A percentile compares a stretch with the other conserved stretches of the same genome.
phyloP scores from a whole-genome alignment of 1,284 basidiomycete species.

The Trichosporon ovoides region DNA sequence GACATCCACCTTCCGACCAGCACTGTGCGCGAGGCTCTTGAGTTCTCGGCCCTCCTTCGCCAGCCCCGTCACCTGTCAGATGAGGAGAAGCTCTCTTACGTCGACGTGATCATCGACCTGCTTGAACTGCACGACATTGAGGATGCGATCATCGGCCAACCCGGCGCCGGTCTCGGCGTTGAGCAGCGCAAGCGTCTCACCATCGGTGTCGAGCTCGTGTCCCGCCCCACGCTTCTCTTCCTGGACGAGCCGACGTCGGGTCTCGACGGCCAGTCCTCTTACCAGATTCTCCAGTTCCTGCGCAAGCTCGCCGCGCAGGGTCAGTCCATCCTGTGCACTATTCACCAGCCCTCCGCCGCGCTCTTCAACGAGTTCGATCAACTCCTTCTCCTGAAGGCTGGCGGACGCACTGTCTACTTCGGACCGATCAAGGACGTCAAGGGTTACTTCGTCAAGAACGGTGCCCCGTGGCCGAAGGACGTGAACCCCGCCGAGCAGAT shows the following conservation, averaged over 20 bases:
- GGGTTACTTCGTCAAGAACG: slow-evolving; percentile 50
- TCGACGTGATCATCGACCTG: slow-evolving; percentile 54
- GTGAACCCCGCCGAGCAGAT: slow-evolving; percentile 54
- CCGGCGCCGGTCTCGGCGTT: slow-evolving; percentile 49
- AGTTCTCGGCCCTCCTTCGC: slow-evolving; percentile 74
- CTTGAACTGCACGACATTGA: slow-evolving; percentile 53
- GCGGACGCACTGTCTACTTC: slow-evolving; percentile 56
- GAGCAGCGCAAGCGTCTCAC: slow-evolving; percentile 54
- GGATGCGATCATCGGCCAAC: slow-evolving; percentile 52
- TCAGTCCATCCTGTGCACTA: slow-evolving; percentile 50
- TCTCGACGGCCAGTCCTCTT: slow-evolving; percentile 57
- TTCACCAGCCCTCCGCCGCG: slow-evolving; percentile 60
- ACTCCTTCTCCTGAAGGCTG: slow-evolving; percentile 53
- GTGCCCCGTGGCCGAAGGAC: slow-evolving; percentile 43
- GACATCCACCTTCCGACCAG: slow-evolving; percentile 41
- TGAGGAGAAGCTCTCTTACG: slow-evolving; percentile 54
- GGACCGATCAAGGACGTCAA: slow-evolving; percentile 53
- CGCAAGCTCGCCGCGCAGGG: slow-evolving; percentile 54
- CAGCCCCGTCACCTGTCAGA: slow-evolving; percentile 63
- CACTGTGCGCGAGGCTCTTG: slow-evolving; percentile 69
- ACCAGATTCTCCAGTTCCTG: slow-evolving; percentile 57
- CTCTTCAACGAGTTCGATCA: slow-evolving; percentile 68
- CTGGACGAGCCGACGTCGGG: slow-evolving; percentile 55
- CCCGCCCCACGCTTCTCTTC: slow-evolving; percentile 46
- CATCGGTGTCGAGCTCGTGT: slow-evolving; percentile 51